Evolutionary conservation across 805 yeast species (phyloP).

Genomic region (Candida ovalis): DNA sequence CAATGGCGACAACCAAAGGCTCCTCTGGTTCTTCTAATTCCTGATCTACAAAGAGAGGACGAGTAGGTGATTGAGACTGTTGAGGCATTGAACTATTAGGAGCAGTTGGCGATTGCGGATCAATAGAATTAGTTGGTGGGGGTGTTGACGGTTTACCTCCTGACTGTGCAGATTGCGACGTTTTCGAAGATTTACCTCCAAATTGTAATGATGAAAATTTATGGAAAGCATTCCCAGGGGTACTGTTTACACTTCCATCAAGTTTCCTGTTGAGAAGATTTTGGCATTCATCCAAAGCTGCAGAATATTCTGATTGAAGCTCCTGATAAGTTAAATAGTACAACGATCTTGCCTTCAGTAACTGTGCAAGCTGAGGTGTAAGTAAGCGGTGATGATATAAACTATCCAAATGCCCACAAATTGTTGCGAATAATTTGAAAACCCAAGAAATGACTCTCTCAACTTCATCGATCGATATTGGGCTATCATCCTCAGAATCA

Average conservation of each 20-base stretch:
- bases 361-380: slow-evolving; percentile 9
- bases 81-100: neutral
- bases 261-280: slow-evolving; percentile 1
- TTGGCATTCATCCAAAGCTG: slow-evolving; percentile 6
- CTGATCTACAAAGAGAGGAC: too few species aligned
- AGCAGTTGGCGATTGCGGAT: neutral
- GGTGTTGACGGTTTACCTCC: too few species aligned
- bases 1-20: neutral
- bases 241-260: neutral
- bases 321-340: slow-evolving; percentile 5
- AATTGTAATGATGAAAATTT: neutral
- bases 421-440: slow-evolving; percentile 11
- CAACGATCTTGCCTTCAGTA: slow-evolving; percentile 8
- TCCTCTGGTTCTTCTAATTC: neutral
- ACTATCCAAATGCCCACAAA: slow-evolving; percentile 5
- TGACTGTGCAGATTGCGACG: too few species aligned
- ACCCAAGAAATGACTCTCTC: slow-evolving; percentile 21
- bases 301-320: slow-evolving; percentile 12
- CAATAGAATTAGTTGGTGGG: neutral
- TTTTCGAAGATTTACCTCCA: neutral
- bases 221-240: neutral
- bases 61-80: neutral
- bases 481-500: neutral
- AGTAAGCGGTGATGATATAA: slow-evolving; percentile 5
- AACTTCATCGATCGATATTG: slow-evolving; percentile 7